These are phyloP conservation scores for Pichia kudriavzevii DNA, from an alignment of 1,139 yeast genomes.

Conservation along the genomic window DNA sequence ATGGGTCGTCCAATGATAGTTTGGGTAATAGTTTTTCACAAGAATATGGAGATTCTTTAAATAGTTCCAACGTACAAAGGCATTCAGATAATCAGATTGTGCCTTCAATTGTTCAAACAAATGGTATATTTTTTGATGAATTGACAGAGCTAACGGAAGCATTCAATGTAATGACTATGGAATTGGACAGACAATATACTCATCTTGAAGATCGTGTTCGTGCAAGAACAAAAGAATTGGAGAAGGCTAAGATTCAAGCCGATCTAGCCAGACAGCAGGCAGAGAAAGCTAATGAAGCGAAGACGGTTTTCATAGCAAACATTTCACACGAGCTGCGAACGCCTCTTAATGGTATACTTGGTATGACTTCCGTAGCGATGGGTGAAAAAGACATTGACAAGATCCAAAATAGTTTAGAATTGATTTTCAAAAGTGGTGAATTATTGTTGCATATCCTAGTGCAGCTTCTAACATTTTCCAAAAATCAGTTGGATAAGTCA, in stretches of 20 bases:
- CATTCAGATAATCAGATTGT: no score
- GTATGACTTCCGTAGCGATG: slow-evolving; percentile 92
- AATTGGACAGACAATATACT: slow-evolving; percentile 72
- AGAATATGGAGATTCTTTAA: slow-evolving; percentile 3
- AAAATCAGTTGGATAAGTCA: slow-evolving; percentile 82
- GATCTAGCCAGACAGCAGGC: slow-evolving; percentile 72
- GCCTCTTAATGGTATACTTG: slow-evolving; percentile 90
- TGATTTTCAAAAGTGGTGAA: slow-evolving; percentile 85
- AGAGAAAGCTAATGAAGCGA: slow-evolving; percentile 90
- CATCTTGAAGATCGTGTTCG: slow-evolving; percentile 86
- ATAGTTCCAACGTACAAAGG: slow-evolving; percentile 6
- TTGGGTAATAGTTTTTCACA: slow-evolving; percentile 9
- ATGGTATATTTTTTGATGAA: slow-evolving; percentile 67
- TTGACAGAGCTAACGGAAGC: slow-evolving; percentile 81
- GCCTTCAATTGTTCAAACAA: slow-evolving; percentile 22
- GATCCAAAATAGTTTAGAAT: slow-evolving; percentile 60
- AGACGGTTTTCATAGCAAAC: slow-evolving; percentile 90
- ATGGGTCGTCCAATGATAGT: slow-evolving; percentile 19
- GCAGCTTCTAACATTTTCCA: slow-evolving; percentile 81
- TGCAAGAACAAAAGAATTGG: slow-evolving; percentile 79
- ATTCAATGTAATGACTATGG: slow-evolving; percentile 86
- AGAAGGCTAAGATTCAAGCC: slow-evolving; percentile 82
- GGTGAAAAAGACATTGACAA: slow-evolving; percentile 65
- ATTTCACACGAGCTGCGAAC: slow-evolving; percentile 93
- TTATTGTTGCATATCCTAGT: slow-evolving; percentile 78